Percentiles rank a stretch among this genome's conserved stretches.
These are phyloP conservation scores for Globisporangium echinulatum DNA, from an alignment of 352 stramenopile genomes.

Conservation along the genomic window DNA sequence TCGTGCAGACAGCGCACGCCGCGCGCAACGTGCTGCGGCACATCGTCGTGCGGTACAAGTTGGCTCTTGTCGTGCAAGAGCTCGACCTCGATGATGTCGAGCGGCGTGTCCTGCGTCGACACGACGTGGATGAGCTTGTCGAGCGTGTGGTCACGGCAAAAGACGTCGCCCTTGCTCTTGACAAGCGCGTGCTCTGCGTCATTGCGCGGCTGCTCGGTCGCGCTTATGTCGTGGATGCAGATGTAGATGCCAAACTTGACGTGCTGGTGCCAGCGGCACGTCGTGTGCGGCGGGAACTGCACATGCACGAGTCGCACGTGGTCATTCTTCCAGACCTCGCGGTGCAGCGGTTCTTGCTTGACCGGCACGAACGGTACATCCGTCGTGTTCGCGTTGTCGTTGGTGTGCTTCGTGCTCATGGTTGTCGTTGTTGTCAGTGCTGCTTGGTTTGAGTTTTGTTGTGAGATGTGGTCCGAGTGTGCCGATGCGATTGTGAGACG, in stretches of 20 bases:
- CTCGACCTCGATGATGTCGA: slow-evolving; percentile 50
- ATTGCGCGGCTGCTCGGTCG: slow-evolving; percentile 22
- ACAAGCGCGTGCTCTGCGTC: slow-evolving; percentile 15
- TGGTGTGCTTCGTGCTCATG: too few species aligned
- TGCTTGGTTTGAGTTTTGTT: too few species aligned
- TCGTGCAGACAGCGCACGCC: slow-evolving; percentile 29
- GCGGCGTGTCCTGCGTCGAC: slow-evolving; percentile 20
- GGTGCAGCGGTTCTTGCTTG: slow-evolving; percentile 39
- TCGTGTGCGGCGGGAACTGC: slow-evolving; percentile 30
- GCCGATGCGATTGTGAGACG: too few species aligned
- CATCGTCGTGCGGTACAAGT: slow-evolving; percentile 14
- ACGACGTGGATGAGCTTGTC: slow-evolving; percentile 38
- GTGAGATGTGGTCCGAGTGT: too few species aligned
- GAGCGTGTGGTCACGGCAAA: slow-evolving; percentile 46
- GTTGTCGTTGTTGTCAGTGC: too few species aligned
- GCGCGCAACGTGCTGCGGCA: slow-evolving; percentile 17
- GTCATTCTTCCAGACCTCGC: slow-evolving; percentile 31
- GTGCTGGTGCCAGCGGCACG: slow-evolving; percentile 41
- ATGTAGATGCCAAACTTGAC: slow-evolving; percentile 43
- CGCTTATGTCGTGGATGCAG: slow-evolving; percentile 25
- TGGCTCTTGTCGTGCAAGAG: slow-evolving; percentile 31
- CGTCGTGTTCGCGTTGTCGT: not conserved
- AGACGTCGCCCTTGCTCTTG: slow-evolving; percentile 28
- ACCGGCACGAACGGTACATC: slow-evolving; percentile 28
- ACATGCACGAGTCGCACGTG: slow-evolving; percentile 28